Base-by-base conservation (phyloP, 2,329 filamentous ascomycete species). In the Akanthomyces muscarius region DNA sequence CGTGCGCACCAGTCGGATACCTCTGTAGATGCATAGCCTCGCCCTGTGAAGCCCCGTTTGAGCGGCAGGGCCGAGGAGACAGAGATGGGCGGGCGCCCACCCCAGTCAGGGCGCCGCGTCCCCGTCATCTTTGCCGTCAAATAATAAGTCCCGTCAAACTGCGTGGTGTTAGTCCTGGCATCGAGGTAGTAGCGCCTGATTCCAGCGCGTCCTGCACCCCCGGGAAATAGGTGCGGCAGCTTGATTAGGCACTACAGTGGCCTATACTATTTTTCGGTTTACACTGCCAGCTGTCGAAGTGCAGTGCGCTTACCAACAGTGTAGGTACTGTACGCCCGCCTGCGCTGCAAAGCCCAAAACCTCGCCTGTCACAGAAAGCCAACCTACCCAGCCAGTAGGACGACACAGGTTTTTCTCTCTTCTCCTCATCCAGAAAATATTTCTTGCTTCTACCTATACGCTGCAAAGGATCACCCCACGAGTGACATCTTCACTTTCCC, bases 91-190 rank as follows among this genome's bases (percentile, higher is more conserved):
- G 42, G 55, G 44, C 30, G 44, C 56, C 56, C 47, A 42, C 36
- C 55, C 57, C 36, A 60, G 57, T 52, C 57, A 52, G 57, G 23
- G n/a, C 16, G 41, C 25, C 25, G 38, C n/a, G 55, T 58, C 55
- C n/a, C 52, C 44, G 30, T 59, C 55, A 48, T 58, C 55, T 58
- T 44, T 21, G 38, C 55, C 28, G 21, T 48, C 44, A 28, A 48
- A 21, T 48, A 48, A 48, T 48, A 48, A 53, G 33, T 53, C 21
- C 38, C 2, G 30, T 8, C 30, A 14, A 48, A 48, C 23, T 28
- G 45, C 21, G 10, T 25, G 23, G 45, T 48, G 45, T 48, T 48
- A 48, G 45, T 48, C 45, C 45, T 48, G 45, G 14, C 23, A 48
- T 48, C 23, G 25, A n/a, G n/a, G 14, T 25, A 16, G 8, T 28